Evolutionary conservation across 2,329 filamentous ascomycete species (phyloP).

Genomic region (Eurotiales sp.): DNA sequence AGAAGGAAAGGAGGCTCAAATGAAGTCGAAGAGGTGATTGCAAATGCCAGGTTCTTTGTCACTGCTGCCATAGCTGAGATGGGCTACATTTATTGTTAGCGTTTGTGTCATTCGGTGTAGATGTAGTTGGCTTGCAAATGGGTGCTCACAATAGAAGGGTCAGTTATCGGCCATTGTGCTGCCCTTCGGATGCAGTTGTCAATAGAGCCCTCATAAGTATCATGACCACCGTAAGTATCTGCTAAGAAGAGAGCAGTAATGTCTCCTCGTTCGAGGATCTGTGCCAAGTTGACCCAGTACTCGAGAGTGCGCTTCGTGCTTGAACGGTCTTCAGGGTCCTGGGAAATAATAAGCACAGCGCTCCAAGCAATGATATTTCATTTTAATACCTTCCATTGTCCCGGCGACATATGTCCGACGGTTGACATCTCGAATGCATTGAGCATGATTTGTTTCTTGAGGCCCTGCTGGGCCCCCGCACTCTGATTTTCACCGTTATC

Average conservation of each 20-base stretch:
- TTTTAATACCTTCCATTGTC: conserved; percentile 20
- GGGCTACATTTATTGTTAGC: conserved; percentile 30
- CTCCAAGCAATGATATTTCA: too few species aligned
- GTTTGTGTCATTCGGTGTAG: neutral
- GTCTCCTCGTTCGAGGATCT: conserved; percentile 45
- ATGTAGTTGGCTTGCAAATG: neutral
- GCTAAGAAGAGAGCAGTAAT: conserved; percentile 52
- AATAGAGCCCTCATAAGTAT: conserved; percentile 62
- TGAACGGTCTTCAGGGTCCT: conserved; percentile 29
- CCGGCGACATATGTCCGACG: conserved; percentile 35
- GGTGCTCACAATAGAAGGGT: conserved; percentile 46
- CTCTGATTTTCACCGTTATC: neutral
- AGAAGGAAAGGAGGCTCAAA: conserved; percentile 68
- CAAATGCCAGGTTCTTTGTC: conserved; percentile 63
- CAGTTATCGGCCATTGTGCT: conserved; percentile 67
- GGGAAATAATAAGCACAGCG: conserved; percentile 23
- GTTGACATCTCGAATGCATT: conserved; percentile 40
- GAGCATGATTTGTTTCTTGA: conserved; percentile 26
- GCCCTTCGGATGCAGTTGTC: conserved; percentile 59
- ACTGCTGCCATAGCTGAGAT: conserved; percentile 65
- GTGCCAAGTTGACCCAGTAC: conserved; percentile 47
- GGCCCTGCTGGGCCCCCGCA: neutral
- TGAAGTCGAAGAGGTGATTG: conserved; percentile 63
- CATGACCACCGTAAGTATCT: conserved; percentile 56
- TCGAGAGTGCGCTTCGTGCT: conserved; percentile 37